Evolutionary conservation across 345 rosid genomes (phyloP).

Genomic region (Erucastrum elatum): DNA sequence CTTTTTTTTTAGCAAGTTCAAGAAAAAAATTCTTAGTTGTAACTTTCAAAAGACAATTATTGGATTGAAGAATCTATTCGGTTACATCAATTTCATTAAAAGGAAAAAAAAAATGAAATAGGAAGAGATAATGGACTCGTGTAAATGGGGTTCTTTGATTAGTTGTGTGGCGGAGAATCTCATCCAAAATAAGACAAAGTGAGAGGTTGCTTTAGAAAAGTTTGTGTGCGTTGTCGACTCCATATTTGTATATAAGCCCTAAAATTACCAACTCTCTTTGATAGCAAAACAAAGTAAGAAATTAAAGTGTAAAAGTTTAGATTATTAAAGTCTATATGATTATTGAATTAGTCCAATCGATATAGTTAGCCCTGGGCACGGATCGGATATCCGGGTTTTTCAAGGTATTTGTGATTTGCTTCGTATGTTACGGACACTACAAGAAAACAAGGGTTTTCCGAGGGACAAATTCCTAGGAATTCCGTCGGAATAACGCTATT

Average conservation of each 20-base stretch:
- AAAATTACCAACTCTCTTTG: conserved; percentile 17
- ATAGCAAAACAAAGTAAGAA: conserved; percentile 26
- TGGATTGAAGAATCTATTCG: conserved; percentile 22
- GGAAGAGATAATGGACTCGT: conserved; percentile 31
- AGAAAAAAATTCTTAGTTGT: background rate
- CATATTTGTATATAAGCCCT: conserved; percentile 38
- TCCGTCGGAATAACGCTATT: too few relatives aligned
- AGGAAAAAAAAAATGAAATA: background rate
- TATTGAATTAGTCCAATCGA: background rate
- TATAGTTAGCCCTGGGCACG: background rate
- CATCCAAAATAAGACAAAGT: conserved; percentile 40
- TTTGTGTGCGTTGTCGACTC: conserved; percentile 40
- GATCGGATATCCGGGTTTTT: too few relatives aligned
- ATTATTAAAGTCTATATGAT: background rate
- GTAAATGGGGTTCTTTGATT: conserved; percentile 25
- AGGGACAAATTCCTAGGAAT: too few relatives aligned
- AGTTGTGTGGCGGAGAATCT: conserved; percentile 41
- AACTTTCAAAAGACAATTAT: conserved; percentile 23
- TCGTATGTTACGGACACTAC: too few relatives aligned
- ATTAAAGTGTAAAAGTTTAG: conserved; percentile 2
- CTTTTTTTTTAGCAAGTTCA: too few relatives aligned
- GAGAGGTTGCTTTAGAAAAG: conserved; percentile 38
- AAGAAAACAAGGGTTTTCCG: too few relatives aligned
- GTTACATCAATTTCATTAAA: conserved; percentile 25
- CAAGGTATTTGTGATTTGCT: too few relatives aligned